These are phyloP conservation scores for Penicillium sp. DNA, from an alignment of 2,329 filamentous ascomycete species.

Conservation along the genomic window DNA sequence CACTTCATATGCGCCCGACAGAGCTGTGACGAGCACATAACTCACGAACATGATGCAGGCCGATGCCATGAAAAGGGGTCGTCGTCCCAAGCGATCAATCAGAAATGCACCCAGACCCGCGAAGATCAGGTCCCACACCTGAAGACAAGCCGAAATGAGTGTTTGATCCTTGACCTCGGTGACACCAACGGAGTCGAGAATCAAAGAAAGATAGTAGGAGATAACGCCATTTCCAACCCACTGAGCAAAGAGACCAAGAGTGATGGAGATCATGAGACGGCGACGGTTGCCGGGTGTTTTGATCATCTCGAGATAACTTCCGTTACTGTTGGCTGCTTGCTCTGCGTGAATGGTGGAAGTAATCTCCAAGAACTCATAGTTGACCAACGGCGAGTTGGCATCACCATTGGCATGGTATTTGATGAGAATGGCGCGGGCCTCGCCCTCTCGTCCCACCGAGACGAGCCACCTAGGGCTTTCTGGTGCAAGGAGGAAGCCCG, in stretches of 20 bases:
- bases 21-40: constrained; percentile 22
- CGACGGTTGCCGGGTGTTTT: constrained; percentile 14
- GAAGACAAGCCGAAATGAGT: constrained; percentile 15
- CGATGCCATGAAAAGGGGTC: constrained; percentile 11
- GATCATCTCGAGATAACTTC: constrained; percentile 20
- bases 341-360: constrained; percentile 16
- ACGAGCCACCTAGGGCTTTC: constrained; percentile 26
- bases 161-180: constrained; percentile 13
- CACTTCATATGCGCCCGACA: constrained; percentile 23
- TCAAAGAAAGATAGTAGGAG: constrained; percentile 12
- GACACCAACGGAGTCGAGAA: constrained; percentile 13
- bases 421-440: constrained; percentile 15
- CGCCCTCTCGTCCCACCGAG: constrained; percentile 14
- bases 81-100: constrained; percentile 11
- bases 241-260: constrained; percentile 11
- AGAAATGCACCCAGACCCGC: constrained; percentile 10
- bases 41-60: constrained; percentile 17
- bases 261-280: constrained; percentile 11
- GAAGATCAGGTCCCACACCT: constrained; percentile 19
- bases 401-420: constrained; percentile 26
- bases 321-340: constrained; percentile 8
- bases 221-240: constrained; percentile 14
- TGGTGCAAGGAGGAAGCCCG: constrained; percentile 16
- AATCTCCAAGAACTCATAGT: constrained; percentile 21
- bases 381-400: constrained; percentile 13